Conservation (phyloP, 2,329 filamentous ascomycete genomes). For the Trichoderma sp. region DNA sequence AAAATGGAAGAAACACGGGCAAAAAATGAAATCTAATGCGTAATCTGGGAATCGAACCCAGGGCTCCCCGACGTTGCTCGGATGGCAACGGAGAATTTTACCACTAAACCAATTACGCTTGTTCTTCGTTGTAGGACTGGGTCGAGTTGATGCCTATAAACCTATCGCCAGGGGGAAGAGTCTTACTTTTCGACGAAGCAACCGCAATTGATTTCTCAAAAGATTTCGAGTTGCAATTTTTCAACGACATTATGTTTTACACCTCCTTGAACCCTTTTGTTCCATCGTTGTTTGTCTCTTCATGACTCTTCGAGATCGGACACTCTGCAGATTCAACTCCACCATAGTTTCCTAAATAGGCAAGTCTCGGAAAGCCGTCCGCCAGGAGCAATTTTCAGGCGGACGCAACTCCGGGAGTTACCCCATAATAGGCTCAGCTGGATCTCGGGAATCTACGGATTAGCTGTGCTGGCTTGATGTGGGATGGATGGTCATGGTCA, state of each 20-base stretch:
- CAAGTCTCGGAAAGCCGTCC: background rate
- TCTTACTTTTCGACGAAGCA: too few relatives aligned
- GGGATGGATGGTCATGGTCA: background rate
- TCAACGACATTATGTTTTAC: background rate
- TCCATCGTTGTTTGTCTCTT: background rate
- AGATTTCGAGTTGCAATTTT: too few relatives aligned
- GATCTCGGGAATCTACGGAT: background rate
- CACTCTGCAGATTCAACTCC: background rate
- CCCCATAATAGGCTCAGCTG: background rate
- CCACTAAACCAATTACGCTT: constrained; percentile 25
- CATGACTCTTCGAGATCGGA: background rate
- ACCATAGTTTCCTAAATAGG: background rate
- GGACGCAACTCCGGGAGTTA: background rate
- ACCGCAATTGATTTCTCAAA: too few relatives aligned
- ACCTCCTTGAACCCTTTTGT: background rate
- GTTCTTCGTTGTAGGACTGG: background rate
- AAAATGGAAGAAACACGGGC: background rate
- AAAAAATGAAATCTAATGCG: constrained; percentile 3
- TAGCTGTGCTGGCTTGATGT: background rate
- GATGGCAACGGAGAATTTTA: constrained; percentile 25
- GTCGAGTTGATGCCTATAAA: rapidly evolving
- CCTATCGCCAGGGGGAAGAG: rapidly evolving
- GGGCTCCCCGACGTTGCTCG: constrained; percentile 23
- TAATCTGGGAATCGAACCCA: constrained; percentile 25
- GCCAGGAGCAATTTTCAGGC: background rate